Conservation (phyloP, 192 early-diverging fungal species). For the Entomortierella lignicola region DNA sequence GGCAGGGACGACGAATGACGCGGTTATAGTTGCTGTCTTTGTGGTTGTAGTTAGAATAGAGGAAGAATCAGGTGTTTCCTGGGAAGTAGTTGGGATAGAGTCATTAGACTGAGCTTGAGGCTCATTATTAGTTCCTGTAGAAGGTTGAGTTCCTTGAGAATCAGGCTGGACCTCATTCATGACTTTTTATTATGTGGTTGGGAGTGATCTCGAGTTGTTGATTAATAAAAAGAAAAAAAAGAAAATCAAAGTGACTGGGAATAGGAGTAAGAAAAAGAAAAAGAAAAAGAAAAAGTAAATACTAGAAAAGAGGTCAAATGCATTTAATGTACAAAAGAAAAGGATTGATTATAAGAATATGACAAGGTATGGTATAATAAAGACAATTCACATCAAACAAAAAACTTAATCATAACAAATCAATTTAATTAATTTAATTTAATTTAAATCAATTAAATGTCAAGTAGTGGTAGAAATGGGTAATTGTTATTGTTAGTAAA, state of each 20-base stretch:
- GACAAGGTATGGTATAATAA: no score
- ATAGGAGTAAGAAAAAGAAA: no score
- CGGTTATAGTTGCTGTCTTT: slow-evolving; percentile 21
- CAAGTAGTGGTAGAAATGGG: no score
- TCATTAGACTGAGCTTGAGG: not conserved
- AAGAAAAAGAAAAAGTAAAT: no score
- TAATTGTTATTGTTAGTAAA: no score
- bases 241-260: no score
- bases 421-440: no score
- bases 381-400: no score
- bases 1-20: slow-evolving; percentile 46
- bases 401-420: no score
- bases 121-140: not conserved
- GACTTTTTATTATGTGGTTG: slow-evolving; percentile 1
- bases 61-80: not conserved
- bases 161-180: slow-evolving; percentile 26
- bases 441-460: no score
- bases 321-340: slow-evolving; percentile 13
- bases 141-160: slow-evolving; percentile 6
- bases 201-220: no score
- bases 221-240: no score
- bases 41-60: not conserved
- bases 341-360: not conserved
- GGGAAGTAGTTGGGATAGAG: not conserved
- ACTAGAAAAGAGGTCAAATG: slow-evolving; percentile 5